Base-by-base conservation (phyloP, 768 basidiomycete species). In the Boletus rubescentipes region DNA sequence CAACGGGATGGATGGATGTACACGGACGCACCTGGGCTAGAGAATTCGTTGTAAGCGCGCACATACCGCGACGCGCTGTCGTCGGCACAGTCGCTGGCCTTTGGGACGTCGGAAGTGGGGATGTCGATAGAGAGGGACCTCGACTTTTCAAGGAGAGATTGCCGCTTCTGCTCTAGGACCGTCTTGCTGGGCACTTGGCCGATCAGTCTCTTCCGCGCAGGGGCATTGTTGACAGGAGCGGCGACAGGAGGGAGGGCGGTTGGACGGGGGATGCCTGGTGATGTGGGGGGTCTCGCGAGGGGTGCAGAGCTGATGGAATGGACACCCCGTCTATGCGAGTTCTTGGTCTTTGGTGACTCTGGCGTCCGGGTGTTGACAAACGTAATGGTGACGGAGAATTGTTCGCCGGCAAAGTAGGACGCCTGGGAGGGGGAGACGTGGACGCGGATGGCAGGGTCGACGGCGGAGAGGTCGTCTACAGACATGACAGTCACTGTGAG, bases 331-430 rank as follows among this genome's bases (percentile, higher is more conserved):
- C 79, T 86, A 66, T 93, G 89, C 0, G 77, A 61, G 57, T 68
- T 67, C 37, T 53, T 75, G 57, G 45, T 60, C 59, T 58, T 69
- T 12, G 71, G 75, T 0, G 72, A 62, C 42, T 76, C 67, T 5
- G 83, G 77, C 0, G 84, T 77, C 26, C 83, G 83, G 5, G 85
- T 86, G 67, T 96, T 97, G 46, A 89, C 87, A 70, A 97, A 93
- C 0, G 89, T 88, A 60, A 98, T 85, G 4, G 84, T 87, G 12
- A 91, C 91, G 3, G 85, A 77, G 71, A 96, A 92, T 0, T 81
- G 75, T 71, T 98, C 95, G 52, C 95, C 95, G 0, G 95, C 92
- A 68, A 95, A 98, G 73, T 89, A 98, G 0, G 93, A 91, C 0
- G 91, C 88, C 57, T 93, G 89, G 0, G 89, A 79, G 2, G 95